A percentile compares a stretch with the other conserved stretches of the same genome.
Conservation (phyloP, 2,329 filamentous ascomycete species). For the Aspergillus ochraceoroseus region DNA sequence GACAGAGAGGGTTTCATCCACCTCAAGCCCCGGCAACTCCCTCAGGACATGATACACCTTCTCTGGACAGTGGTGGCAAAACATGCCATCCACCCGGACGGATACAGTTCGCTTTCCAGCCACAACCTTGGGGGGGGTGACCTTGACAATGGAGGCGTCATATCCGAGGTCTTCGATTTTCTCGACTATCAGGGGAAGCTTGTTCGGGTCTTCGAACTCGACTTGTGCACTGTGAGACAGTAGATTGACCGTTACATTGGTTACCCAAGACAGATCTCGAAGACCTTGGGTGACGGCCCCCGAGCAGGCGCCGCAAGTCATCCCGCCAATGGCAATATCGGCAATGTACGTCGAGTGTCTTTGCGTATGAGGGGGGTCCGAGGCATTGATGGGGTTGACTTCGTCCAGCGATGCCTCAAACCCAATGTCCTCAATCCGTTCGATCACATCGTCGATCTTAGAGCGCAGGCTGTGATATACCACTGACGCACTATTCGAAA, state of each 20-base stretch:
- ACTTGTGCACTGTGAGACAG: conserved; percentile 49
- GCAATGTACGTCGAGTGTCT: conserved; percentile 36
- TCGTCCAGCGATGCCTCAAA: conserved; percentile 46
- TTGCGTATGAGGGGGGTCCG: conserved; percentile 9
- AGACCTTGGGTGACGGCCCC: conserved; percentile 48
- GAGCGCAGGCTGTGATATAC: conserved; percentile 50
- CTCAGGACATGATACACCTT: conserved; percentile 38
- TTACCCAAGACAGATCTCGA: conserved; percentile 45
- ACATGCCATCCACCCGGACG: conserved; percentile 66
- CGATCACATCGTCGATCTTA: conserved; percentile 44
- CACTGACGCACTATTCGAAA: conserved; percentile 62
- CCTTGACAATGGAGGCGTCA: conserved; percentile 55
- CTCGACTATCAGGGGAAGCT: conserved; percentile 45
- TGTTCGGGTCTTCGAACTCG: conserved; percentile 46
- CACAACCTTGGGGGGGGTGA: conserved; percentile 27
- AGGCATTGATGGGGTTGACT: conserved; percentile 19
- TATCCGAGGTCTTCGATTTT: conserved; percentile 59
- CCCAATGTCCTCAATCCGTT: conserved; percentile 49
- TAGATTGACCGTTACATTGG: conserved; percentile 48
- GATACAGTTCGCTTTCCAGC: conserved; percentile 53
- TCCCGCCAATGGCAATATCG: conserved; percentile 51
- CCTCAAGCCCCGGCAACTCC: conserved; percentile 46
- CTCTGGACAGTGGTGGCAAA: conserved; percentile 65
- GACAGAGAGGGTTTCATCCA: conserved; percentile 48
- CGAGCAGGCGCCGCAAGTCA: conserved; percentile 56